Conservation (phyloP, 163 green algal genomes). For the Scenedesmus sp. region DNA sequence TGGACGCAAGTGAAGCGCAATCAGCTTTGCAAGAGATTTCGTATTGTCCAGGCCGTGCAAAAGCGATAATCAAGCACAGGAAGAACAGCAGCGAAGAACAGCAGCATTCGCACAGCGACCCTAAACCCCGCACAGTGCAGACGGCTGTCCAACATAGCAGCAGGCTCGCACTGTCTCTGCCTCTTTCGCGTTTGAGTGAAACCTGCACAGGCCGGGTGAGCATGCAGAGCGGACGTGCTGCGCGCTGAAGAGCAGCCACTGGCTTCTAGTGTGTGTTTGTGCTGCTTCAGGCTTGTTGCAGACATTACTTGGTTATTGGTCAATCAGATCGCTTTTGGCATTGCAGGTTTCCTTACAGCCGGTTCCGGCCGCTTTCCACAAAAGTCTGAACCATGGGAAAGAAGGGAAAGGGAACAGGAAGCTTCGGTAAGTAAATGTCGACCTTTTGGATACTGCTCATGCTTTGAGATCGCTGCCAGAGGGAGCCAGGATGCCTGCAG, state of each 20-base stretch:
- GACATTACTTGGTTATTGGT: background rate
- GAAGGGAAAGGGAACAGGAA: constrained; percentile 98
- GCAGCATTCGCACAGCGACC: background rate
- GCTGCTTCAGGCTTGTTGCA: background rate
- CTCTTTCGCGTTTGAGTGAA: background rate
- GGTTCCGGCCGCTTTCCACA: constrained; percentile 34
- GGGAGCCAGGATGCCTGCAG: background rate
- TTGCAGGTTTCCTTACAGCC: constrained; percentile 11
- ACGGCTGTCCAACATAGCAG: background rate
- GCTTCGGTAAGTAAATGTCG: constrained; percentile 85
- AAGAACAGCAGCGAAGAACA: background rate
- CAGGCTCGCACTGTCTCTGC: background rate
- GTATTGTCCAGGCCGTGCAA: too few relatives aligned
- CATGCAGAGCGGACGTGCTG: background rate
- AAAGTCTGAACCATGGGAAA: constrained; percentile 89
- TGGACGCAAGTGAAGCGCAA: too few relatives aligned
- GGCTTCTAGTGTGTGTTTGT: background rate
- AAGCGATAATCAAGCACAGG: too few relatives aligned
- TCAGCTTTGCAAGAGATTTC: too few relatives aligned
- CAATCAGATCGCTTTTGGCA: background rate
- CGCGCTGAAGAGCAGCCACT: background rate
- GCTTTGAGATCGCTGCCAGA: background rate
- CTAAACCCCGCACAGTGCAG: background rate
- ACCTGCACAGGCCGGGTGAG: constrained; percentile 3
- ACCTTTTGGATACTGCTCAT: background rate